These are phyloP conservation scores for Zangia roseola DNA, from an alignment of 768 basidiomycete genomes.

Conservation along the genomic window DNA sequence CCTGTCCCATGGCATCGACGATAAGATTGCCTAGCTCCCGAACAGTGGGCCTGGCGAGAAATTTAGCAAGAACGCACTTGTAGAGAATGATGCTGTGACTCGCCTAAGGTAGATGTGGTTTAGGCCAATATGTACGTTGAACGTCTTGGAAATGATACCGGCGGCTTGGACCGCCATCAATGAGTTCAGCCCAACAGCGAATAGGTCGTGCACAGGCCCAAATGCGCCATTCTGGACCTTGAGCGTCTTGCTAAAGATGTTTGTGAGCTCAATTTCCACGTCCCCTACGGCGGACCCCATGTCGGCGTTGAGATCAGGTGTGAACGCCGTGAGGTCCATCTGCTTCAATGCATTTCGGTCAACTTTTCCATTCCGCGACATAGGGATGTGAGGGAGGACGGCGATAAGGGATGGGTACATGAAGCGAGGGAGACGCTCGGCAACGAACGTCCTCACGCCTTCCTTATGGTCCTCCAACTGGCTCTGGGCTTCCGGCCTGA, in stretches of 20 bases:
- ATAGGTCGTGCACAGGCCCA: constrained; percentile 29
- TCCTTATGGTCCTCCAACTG: constrained; percentile 22
- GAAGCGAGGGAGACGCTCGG: constrained; percentile 32
- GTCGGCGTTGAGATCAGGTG: constrained; percentile 19
- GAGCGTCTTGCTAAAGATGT: constrained; percentile 23
- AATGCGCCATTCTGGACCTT: constrained; percentile 22
- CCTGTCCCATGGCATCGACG: constrained; percentile 30
- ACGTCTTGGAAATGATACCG: constrained; percentile 29
- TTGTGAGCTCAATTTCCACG: constrained; percentile 27
- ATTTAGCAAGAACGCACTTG: background rate
- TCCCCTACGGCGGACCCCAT: constrained; percentile 27
- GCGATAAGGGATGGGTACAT: constrained; percentile 32
- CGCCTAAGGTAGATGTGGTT: constrained; percentile 31
- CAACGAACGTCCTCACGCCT: constrained; percentile 23
- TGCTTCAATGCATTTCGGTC: constrained; percentile 28
- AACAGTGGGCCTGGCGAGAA: constrained; percentile 21
- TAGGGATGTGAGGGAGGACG: constrained; percentile 21
- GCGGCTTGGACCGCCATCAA: constrained; percentile 34
- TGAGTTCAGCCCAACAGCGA: constrained; percentile 31
- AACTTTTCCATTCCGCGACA: constrained; percentile 29
- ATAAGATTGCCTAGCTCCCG: constrained; percentile 26
- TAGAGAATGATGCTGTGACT: background rate
- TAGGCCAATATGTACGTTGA: constrained; percentile 28
- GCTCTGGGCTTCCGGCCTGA: constrained; percentile 10
- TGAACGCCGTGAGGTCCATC: constrained; percentile 25